Conservation (phyloP, 2,329 filamentous ascomycete species). For the Aspergillus versicolor region DNA sequence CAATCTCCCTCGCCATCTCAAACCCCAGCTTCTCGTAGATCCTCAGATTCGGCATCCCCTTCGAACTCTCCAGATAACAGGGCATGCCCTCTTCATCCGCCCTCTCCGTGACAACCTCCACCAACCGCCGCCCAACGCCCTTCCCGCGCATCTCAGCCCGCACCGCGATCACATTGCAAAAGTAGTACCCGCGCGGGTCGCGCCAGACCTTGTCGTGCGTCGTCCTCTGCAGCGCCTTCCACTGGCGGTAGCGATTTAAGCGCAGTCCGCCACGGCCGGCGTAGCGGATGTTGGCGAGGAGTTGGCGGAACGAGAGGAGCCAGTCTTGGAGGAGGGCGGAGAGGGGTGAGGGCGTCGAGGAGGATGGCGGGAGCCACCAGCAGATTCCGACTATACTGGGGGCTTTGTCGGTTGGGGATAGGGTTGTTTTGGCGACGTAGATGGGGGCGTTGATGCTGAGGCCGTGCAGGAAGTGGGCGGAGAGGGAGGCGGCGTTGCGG, state of each 20-base stretch:
- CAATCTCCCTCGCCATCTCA: conserved; percentile 62
- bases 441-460: conserved; percentile 60
- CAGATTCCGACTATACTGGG: conserved; percentile 62
- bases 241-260: conserved; percentile 67
- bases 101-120: conserved; percentile 60
- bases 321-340: conserved; percentile 62
- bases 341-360: conserved; percentile 43
- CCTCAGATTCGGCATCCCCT: conserved; percentile 65
- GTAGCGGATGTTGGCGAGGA: conserved; percentile 66
- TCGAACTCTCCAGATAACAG: conserved; percentile 71
- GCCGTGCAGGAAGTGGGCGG: conserved; percentile 62
- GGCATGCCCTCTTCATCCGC: conserved; percentile 64
- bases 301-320: conserved; percentile 65
- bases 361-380: conserved; percentile 67
- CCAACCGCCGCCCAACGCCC: conserved; percentile 65
- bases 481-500: conserved; percentile 63
- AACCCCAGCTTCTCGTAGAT: conserved; percentile 74
- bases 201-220: conserved; percentile 65
- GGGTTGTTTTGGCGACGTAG: conserved; percentile 66
- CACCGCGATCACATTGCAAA: conserved; percentile 74
- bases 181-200: conserved; percentile 68
- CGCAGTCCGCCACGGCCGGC: conserved; percentile 66
- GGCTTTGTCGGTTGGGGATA: conserved; percentile 44
- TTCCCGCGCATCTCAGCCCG: conserved; percentile 63
- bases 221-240: conserved; percentile 65